Evolutionary conservation across 495 filamentous ascomycete species (phyloP), one percentile per base, ranked within the genome.

Genomic region (Neurospora intermedia): DNA sequence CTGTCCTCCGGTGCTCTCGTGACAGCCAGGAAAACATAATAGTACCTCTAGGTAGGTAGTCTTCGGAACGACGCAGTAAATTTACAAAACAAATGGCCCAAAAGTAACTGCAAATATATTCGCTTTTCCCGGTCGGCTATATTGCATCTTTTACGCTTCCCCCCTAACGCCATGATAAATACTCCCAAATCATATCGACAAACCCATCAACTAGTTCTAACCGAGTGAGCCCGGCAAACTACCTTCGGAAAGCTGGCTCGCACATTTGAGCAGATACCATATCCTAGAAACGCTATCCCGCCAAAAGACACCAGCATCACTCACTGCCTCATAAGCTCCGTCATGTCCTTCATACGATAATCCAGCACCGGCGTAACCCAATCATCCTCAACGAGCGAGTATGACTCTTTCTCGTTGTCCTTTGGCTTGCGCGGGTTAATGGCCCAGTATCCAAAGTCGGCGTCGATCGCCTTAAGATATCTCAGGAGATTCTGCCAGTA

Each of bases 371-470:
- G 81, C 48, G 86, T 88, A 72, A 85, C 69, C 88, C 87, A 91
- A 74, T 86, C 86, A 76, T 89, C 87, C 45, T 84, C 80, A 15
- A 90, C 79, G 48, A 90, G 79, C 6, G 84, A 83, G 78, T 90
- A 90, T 13, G 82, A 81, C 78, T 89, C 88, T 35, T 74, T 81
- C 69, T 80, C 85, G 75, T 86, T 81, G 20, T 85, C 80, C 70
- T 83, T 83, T n/a, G 86, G 85, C 74, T 89, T 88, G 39, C 85
- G 83, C 69, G 88, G 86, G 79, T 90, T 90, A 74, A 90, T 79
- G 40, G 88, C 88, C 89, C 89, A 91, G 79, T 90, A 90, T 31
- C 87, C 88, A 80, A 88, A 89, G 74, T 88, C 87, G 35, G 85
- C 86, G 75, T 89, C 87, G 59, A 87, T 79, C 1, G 76, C 77